phyloP scores from a whole-genome alignment of 805 yeast species.

The Starmera amethionina region DNA sequence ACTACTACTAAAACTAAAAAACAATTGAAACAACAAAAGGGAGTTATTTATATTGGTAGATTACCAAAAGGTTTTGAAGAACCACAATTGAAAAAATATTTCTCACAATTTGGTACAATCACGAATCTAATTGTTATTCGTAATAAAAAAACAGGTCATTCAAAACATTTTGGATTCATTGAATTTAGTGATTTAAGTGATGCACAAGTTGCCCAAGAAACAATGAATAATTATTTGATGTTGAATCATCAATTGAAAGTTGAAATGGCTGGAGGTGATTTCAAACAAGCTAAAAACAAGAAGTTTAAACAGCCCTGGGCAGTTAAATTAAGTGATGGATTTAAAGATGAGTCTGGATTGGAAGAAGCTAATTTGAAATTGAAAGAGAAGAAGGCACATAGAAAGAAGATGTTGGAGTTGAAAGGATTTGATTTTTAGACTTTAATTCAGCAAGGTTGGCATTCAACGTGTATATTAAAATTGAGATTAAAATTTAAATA shows the following conservation, averaged over 20 bases:
- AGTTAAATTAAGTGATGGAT: too few species aligned
- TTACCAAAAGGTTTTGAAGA: constrained; percentile 92
- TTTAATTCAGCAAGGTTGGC: too few species aligned
- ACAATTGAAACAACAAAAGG: constrained; percentile 25
- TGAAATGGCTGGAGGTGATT: constrained; percentile 40
- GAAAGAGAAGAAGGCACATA: too few species aligned
- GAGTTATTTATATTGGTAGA: constrained; percentile 83
- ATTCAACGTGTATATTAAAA: too few species aligned
- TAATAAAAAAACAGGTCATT: constrained; percentile 81
- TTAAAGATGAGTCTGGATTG: too few species aligned
- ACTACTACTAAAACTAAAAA: constrained; percentile 10
- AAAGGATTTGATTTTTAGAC: too few species aligned
- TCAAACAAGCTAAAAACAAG: constrained; percentile 16
- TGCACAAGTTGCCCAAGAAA: constrained; percentile 83
- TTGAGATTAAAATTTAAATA: too few species aligned
- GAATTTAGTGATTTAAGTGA: constrained; percentile 70
- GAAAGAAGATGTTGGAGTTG: too few species aligned
- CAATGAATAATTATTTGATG: constrained; percentile 90
- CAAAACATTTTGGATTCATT: constrained; percentile 86
- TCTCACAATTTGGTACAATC: constrained; percentile 84
- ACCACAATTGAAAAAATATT: constrained; percentile 62
- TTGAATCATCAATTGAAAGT: constrained; percentile 83
- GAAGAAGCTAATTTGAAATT: too few species aligned
- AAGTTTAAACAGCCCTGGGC: constrained; percentile 23
- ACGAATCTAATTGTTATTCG: constrained; percentile 73